Percentiles rank a stretch among this genome's conserved stretches.
Conservation (phyloP, 768 basidiomycete species). For the Mycena kentingensis region DNA sequence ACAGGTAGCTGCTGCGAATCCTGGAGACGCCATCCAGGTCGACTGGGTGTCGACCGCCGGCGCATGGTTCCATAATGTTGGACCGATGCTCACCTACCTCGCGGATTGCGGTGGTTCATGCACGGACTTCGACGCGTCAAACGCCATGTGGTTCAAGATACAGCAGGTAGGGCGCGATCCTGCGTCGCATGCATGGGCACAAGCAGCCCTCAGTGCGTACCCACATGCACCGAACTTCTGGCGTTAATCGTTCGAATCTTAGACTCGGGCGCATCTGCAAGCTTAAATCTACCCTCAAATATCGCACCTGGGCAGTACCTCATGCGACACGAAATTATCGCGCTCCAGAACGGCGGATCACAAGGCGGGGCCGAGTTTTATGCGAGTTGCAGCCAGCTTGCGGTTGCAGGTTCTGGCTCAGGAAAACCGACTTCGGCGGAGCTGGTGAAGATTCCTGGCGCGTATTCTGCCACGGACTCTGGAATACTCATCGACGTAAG, state of each 20-base stretch:
- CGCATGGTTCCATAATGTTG: conserved; percentile 31
- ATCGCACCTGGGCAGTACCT: conserved; percentile 73
- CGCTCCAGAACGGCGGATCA: conserved; percentile 63
- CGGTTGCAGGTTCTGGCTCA: conserved; percentile 54
- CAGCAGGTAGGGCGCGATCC: conserved; percentile 48
- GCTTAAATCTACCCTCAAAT: conserved; percentile 47
- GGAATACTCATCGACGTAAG: conserved; percentile 62
- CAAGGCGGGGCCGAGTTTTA: conserved; percentile 79
- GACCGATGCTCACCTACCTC: conserved; percentile 77
- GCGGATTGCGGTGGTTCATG: conserved; percentile 62
- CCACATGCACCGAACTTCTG: no score
- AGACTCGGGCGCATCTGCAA: conserved; percentile 39
- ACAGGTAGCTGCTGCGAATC: conserved; percentile 46
- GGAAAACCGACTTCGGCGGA: conserved; percentile 49
- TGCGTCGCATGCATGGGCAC: conserved; percentile 46
- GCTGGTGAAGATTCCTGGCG: conserved; percentile 71
- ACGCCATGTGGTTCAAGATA: conserved; percentile 78
- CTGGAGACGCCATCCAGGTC: conserved; percentile 46
- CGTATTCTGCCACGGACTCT: conserved; percentile 68
- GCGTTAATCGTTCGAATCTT: conserved; percentile 30
- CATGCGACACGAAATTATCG: conserved; percentile 79
- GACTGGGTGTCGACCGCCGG: conserved; percentile 37
- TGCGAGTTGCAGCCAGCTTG: conserved; percentile 65
- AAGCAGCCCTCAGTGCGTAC: conserved; percentile 53
- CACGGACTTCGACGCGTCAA: conserved; percentile 56